Evolutionary conservation across 352 stramenopile genomes (phyloP).

Genomic region (Globisporangium paroecandrum): DNA sequence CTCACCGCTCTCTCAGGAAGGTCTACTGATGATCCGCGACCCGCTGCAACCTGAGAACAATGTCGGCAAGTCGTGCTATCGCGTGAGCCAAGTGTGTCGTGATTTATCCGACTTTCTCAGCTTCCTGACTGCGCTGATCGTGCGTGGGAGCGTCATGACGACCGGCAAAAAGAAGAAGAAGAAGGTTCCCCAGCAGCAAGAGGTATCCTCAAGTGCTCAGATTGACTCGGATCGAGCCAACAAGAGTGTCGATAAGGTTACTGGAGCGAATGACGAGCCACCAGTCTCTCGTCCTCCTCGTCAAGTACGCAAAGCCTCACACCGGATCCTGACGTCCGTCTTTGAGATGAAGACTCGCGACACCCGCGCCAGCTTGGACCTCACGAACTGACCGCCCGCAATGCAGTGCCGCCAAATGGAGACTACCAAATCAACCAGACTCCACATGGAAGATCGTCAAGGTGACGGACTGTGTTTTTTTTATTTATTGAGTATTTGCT

Average conservation of each 20-base stretch:
- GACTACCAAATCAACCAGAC: background rate
- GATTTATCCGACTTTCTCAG: conserved; percentile 84
- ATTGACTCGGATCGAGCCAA: background rate
- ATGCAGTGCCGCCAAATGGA: background rate
- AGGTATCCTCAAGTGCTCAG: background rate
- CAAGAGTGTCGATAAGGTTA: background rate
- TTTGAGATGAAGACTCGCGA: conserved; percentile 66
- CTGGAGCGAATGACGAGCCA: background rate
- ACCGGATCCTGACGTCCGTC: conserved; percentile 56
- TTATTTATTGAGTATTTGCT: conserved; percentile 9
- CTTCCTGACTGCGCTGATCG: conserved; percentile 76
- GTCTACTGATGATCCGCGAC: conserved; percentile 66
- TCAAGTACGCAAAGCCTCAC: conserved; percentile 21
- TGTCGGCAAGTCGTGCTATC: conserved; percentile 81
- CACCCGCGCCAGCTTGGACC: conserved; percentile 40
- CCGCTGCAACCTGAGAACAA: conserved; percentile 73
- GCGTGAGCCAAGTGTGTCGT: conserved; percentile 77
- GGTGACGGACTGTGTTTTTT: background rate
- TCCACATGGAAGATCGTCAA: background rate
- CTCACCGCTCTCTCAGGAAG: conserved; percentile 28
- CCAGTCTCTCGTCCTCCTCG: background rate
- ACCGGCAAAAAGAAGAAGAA: conserved; percentile 42
- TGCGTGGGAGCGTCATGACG: conserved; percentile 71
- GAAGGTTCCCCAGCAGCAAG: conserved; percentile 2
- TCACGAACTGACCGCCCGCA: conserved; percentile 16